A percentile compares a stretch with the other conserved stretches of the same genome.
Evolutionary conservation across 176 grass and related monocot genomes (phyloP).

Genomic region (Zea mays): Zm-B73-REFERENCE-NAM-5.0 NC_050100.1:213539501-213540000

Average conservation of each 20-base stretch:
- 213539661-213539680: slow-evolving; percentile 45
- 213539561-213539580: slow-evolving; percentile 50
- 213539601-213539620: slow-evolving; percentile 51
- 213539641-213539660: slow-evolving; percentile 57
- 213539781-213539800: slow-evolving; percentile 94
- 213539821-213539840: background rate
- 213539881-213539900: background rate
- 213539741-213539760: slow-evolving; percentile 77
- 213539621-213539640: slow-evolving; percentile 45
- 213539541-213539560: slow-evolving; percentile 57
- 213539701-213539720: slow-evolving; percentile 90
- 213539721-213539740: slow-evolving; percentile 89
- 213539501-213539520: slow-evolving; percentile 73
- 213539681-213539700: slow-evolving; percentile 58
- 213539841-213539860: background rate
- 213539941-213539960: background rate
- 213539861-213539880: background rate
- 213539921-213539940: background rate
- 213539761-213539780: slow-evolving; percentile 93
- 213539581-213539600: slow-evolving; percentile 70
- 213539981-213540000: background rate
- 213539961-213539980: background rate
- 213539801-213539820: slow-evolving; percentile 46
- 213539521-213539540: slow-evolving; percentile 93
- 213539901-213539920: background rate